Evolutionary conservation across 805 yeast species (phyloP).

Genomic region (Monosporozyma siamensis): DNA sequence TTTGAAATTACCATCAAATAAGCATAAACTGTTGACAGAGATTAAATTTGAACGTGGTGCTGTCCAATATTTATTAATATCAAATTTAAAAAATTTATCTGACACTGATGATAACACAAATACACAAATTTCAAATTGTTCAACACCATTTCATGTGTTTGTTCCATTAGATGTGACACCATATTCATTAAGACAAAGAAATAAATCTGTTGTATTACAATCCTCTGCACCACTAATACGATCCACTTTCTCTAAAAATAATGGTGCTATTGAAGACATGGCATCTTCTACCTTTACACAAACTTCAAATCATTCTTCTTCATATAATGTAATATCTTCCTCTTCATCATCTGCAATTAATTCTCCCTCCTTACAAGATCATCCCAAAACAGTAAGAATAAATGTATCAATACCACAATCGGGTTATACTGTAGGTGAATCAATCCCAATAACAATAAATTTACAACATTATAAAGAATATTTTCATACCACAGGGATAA

Average conservation of each 20-base stretch:
- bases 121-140: too few relatives aligned
- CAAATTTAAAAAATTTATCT: too few relatives aligned
- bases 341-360: not conserved
- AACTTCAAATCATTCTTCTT: not conserved
- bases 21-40: constrained; percentile 49
- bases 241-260: not conserved
- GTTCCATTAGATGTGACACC: constrained; percentile 67
- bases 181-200: constrained; percentile 51
- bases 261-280: not conserved
- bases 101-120: too few relatives aligned
- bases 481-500: constrained; percentile 61
- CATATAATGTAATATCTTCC: not conserved
- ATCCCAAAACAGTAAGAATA: constrained; percentile 31
- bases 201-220: constrained; percentile 54
- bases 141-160: constrained; percentile 45
- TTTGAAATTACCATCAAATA: constrained; percentile 67
- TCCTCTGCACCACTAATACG: not conserved
- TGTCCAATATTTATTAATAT: constrained; percentile 47
- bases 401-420: constrained; percentile 43
- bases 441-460: constrained; percentile 58
- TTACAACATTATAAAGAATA: constrained; percentile 64
- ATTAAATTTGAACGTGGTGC: constrained; percentile 82
- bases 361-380: too few relatives aligned
- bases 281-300: constrained; percentile 5
- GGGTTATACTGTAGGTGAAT: constrained; percentile 75